phyloP scores from a whole-genome alignment of 305 asterid genomes.

The Withania somnifera region DNA sequence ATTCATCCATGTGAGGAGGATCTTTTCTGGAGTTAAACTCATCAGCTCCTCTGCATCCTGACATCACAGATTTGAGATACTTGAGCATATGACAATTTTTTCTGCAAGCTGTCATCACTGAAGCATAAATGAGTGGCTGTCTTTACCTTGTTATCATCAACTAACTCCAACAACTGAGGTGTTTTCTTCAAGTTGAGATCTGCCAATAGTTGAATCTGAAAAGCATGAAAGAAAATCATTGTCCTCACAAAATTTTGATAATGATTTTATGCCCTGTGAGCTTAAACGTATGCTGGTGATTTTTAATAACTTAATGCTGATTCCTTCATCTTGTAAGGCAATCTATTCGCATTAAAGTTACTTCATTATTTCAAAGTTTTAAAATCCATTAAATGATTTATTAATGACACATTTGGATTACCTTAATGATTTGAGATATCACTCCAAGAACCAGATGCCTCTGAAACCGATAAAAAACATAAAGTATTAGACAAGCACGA shows the following conservation, averaged over 20 bases:
- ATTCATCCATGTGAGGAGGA: slow-evolving; percentile 94
- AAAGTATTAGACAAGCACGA: neutral
- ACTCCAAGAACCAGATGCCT: slow-evolving; percentile 45
- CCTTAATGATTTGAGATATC: slow-evolving; percentile 45
- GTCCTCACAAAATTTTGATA: neutral
- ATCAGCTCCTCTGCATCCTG: slow-evolving; percentile 94
- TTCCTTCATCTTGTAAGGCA: neutral
- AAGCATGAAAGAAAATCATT: neutral
- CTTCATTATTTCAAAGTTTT: neutral
- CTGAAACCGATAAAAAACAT: slow-evolving; percentile 17
- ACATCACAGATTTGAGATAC: neutral
- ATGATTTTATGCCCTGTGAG: neutral
- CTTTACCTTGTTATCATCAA: slow-evolving; percentile 73
- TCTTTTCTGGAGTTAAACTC: slow-evolving; percentile 80
- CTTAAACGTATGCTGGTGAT: neutral
- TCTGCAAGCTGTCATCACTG: neutral
- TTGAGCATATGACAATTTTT: neutral
- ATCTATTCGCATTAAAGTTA: too few relatives aligned
- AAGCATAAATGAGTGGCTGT: neutral
- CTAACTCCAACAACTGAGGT: slow-evolving; percentile 82
- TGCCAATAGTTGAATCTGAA: slow-evolving; percentile 85
- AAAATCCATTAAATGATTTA: neutral
- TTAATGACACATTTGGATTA: neutral
- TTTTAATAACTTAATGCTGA: neutral
- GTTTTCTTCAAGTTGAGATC: slow-evolving; percentile 86